Percentiles rank a stretch among this genome's conserved stretches.
Conservation (phyloP, 768 basidiomycete genomes). For the Saitozyma podzolica region DNA sequence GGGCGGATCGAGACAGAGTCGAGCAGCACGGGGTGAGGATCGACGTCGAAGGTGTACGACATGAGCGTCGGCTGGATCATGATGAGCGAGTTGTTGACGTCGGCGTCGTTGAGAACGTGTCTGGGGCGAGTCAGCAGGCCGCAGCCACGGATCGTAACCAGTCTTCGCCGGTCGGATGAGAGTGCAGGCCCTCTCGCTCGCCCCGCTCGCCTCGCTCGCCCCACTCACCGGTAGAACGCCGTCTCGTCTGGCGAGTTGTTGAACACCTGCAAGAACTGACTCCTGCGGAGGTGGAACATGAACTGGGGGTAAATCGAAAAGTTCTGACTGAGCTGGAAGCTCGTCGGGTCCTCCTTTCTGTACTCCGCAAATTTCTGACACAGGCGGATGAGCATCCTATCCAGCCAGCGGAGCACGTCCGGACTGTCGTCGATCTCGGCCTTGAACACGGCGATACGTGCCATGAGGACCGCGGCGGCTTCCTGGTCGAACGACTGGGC, state of each 20-base stretch:
- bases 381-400: conserved; percentile 95
- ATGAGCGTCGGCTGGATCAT: conserved; percentile 99
- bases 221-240: conserved; percentile 84
- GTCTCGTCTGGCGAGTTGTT: conserved; percentile 99
- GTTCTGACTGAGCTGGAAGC: conserved; percentile 89
- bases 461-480: conserved; percentile 96
- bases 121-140: conserved; percentile 54
- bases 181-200: too few species aligned
- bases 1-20: conserved; percentile 98
- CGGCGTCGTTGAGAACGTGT: conserved; percentile 92
- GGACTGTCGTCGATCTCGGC: conserved; percentile 98
- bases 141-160: background rate
- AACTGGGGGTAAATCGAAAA: conserved; percentile 99
- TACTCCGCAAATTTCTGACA: conserved; percentile 99
- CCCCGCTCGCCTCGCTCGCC: too few species aligned
- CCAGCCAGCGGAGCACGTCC: conserved; percentile 94
- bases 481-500: conserved; percentile 97
- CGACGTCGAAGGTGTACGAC: conserved; percentile 89
- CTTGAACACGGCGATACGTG: conserved; percentile 97
- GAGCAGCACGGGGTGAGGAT: conserved; percentile 88
- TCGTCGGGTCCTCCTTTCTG: conserved; percentile 92
- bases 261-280: conserved; percentile 98
- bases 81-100: conserved; percentile 98
- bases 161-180: too few species aligned
- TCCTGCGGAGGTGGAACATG: conserved; percentile 97